Evolutionary conservation across 2,329 filamentous ascomycete genomes (phyloP).

Genomic region (Venturiaceae sp.): DNA sequence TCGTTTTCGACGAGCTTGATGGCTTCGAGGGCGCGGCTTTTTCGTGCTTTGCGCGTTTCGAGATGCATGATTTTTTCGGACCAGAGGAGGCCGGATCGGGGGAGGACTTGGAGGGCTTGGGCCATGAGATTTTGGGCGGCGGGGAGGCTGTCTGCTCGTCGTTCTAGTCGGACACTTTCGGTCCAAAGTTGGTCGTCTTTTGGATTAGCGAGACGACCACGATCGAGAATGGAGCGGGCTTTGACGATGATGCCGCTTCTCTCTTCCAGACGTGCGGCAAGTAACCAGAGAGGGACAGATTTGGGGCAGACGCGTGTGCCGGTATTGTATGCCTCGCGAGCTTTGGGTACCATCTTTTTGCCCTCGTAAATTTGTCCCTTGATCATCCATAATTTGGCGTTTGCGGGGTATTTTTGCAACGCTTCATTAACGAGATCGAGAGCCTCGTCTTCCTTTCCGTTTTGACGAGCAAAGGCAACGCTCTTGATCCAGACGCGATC

Average conservation of each 20-base stretch:
- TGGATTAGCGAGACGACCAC: constrained; percentile 77
- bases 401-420: constrained; percentile 73
- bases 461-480: constrained; percentile 82
- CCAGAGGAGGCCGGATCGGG: constrained; percentile 81
- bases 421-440: constrained; percentile 82
- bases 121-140: constrained; percentile 93
- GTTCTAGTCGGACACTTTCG: constrained; percentile 88
- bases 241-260: constrained; percentile 75
- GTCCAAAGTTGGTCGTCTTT: constrained; percentile 81
- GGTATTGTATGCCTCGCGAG: constrained; percentile 79
- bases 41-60: constrained; percentile 83
- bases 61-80: constrained; percentile 93
- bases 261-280: constrained; percentile 84
- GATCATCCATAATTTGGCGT: constrained; percentile 93
- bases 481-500: constrained; percentile 97
- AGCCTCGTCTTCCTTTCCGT: constrained; percentile 68
- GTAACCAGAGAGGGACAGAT: constrained; percentile 80
- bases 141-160: constrained; percentile 69
- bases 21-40: constrained; percentile 81
- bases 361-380: constrained; percentile 96
- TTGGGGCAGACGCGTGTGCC: constrained; percentile 80
- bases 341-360: constrained; percentile 62
- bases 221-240: constrained; percentile 85
- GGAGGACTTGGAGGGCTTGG: constrained; percentile 82
- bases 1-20: constrained; percentile 97